Base-by-base conservation (phyloP, 163 green algal genomes). In the Trebouxia gelatinosa region DNA sequence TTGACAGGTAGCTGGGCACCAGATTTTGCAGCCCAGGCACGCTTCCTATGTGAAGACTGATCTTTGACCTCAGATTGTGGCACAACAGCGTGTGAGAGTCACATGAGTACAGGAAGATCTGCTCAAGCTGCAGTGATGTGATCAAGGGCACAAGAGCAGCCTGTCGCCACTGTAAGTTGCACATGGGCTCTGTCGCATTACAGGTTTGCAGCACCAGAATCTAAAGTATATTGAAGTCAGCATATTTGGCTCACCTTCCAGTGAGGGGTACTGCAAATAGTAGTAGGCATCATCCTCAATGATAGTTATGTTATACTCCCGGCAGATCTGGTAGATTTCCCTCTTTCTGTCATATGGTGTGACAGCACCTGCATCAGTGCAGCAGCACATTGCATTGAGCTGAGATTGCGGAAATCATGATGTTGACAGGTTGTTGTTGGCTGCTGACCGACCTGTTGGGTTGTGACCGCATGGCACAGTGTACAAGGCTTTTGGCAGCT, bases 211-310 rank as follows among this genome's bases (percentile, higher is more conserved):
- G n/a, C n/a, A n/a, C n/a, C n/a, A n/a, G n/a, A n/a, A n/a, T n/a
- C n/a, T n/a, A n/a, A n/a, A n/a, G n/a, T n/a, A n/a, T 58, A 58
- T 58, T 58, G 16, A 19, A 58, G 48, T n/a, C 16, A 58, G 16
- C 19, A 19, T 16, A 19, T 21, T 9, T 29, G 78, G 54, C 39
- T 54, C 28, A 54, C 78, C 68, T 57, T 74, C 72, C 21, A 77
- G 77, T 6, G 57, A 4, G 0, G 80, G 76, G 81, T 89, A 94
- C 78, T 93, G 87, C 19, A 97, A 86, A 83, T 89, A 95, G 81
- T 84, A 92, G 85, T 97, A 97, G 4, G 92, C 89, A 80, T 97
- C 92, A 75, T 97, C 92, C 82, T 97, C 92, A 19, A 97, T 6
- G 38, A 97, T 90, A 17, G 86, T 58, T 21, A 88, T 67, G 78